Evolutionary conservation across 1,139 yeast genomes (phyloP).

Genomic region (Lodderomyces pseudojiufengensis): DNA sequence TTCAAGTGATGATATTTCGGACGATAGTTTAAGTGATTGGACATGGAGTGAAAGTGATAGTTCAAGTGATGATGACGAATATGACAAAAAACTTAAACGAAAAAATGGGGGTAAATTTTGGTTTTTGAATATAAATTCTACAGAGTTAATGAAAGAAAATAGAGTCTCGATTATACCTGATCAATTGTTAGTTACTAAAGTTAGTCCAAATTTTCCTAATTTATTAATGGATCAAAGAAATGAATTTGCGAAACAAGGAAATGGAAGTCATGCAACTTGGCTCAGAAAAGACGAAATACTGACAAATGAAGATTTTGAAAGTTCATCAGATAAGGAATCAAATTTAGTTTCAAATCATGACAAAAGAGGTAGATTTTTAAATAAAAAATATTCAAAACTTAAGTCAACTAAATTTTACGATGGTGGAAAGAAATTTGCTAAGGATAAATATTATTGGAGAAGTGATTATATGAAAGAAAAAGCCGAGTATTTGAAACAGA

Average conservation of each 20-base stretch:
- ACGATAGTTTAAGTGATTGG: slow-evolving; percentile 2
- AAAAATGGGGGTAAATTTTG: slow-evolving; percentile 8
- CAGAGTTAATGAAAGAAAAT: neutral
- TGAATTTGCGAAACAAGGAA: neutral
- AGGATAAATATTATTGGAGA: neutral
- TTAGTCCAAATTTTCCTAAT: slow-evolving; percentile 3
- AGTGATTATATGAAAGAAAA: neutral
- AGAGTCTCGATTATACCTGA: slow-evolving; percentile 3
- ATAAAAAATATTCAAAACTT: too few species aligned
- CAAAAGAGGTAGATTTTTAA: neutral
- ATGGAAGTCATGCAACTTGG: neutral
- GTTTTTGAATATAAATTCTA: slow-evolving; percentile 8
- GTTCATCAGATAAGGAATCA: too few species aligned
- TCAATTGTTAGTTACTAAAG: slow-evolving; percentile 5
- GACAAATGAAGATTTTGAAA: too few species aligned
- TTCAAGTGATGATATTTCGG: slow-evolving; percentile 1
- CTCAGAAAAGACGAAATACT: neutral
- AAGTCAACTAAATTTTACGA: too few species aligned
- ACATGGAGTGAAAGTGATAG: neutral
- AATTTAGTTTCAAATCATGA: neutral
- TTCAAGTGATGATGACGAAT: slow-evolving; percentile 4
- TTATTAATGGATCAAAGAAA: slow-evolving; percentile 3
- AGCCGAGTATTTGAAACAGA: neutral
- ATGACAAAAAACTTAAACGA: slow-evolving; percentile 2
- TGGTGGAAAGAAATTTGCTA: too few species aligned